Evolutionary conservation across 164 flowering plant genomes (phyloP).

Genomic region (Magnolia officinalis): DNA sequence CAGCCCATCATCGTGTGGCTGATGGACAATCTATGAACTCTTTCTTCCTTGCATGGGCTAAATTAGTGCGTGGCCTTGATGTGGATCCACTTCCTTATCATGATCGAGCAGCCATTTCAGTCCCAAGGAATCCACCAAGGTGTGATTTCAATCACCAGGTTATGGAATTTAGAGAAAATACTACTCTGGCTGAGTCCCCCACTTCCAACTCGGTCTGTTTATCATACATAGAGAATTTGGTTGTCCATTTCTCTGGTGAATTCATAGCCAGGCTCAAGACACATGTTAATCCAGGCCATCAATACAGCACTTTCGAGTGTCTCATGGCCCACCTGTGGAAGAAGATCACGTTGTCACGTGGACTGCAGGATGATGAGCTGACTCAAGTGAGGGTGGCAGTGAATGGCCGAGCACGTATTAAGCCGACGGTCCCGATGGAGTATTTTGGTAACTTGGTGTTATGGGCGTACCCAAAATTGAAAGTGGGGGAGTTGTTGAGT

Average conservation of each 20-base stretch:
- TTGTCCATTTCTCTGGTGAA: not conserved
- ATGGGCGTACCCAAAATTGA: constrained; percentile 11
- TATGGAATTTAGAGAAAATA: constrained; percentile 2
- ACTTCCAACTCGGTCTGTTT: not conserved
- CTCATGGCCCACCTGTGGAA: constrained; percentile 17
- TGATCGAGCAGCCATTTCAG: constrained; percentile 5
- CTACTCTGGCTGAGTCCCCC: not conserved
- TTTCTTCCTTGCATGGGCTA: constrained; percentile 15
- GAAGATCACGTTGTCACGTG: constrained; percentile 11
- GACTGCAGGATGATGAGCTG: not conserved
- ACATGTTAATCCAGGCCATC: not conserved
- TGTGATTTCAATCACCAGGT: constrained; percentile 9
- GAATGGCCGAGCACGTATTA: constrained; percentile 15
- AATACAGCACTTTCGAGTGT: constrained; percentile 12
- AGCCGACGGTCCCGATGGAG: constrained; percentile 1
- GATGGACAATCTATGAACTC: constrained; percentile 17
- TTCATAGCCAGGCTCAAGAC: constrained; percentile 12
- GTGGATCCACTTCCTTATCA: not conserved
- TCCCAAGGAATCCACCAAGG: constrained; percentile 9
- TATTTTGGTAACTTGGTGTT: constrained; percentile 21
- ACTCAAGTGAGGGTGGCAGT: constrained; percentile 11
- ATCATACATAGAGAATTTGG: not conserved
- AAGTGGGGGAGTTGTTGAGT: constrained; percentile 10
- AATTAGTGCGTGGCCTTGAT: constrained; percentile 6
- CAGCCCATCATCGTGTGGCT: constrained; percentile 10